Conservation (phyloP, 139 green algal species). For the Ettlia oleoabundans region DNA sequence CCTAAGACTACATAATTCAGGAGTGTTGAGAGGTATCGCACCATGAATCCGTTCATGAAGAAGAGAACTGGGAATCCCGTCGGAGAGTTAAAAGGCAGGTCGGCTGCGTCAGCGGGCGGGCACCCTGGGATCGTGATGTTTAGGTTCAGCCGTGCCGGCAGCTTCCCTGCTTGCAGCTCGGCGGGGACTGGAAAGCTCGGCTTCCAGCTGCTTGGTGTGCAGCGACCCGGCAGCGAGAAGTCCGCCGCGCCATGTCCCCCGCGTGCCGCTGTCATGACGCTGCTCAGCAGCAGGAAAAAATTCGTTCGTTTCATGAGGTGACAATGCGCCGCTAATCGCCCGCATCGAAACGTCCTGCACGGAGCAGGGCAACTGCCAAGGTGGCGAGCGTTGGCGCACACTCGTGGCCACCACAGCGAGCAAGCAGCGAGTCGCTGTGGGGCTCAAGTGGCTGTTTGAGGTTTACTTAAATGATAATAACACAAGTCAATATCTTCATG, state of each 20-base stretch:
- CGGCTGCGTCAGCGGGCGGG: neutral
- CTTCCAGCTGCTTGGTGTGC: neutral
- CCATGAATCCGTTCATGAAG: constrained; percentile 45
- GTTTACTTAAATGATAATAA: no score
- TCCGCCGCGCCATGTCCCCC: neutral
- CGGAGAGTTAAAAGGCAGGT: neutral
- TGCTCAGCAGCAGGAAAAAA: neutral
- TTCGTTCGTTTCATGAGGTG: no score
- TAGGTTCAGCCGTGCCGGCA: neutral
- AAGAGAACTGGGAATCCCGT: constrained; percentile 34
- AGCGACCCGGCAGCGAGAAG: constrained; percentile 1
- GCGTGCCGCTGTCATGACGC: neutral
- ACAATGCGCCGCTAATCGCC: no score
- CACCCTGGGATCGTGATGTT: neutral
- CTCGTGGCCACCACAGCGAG: no score
- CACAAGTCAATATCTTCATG: no score
- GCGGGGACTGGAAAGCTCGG: neutral
- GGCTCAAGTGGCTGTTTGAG: no score
- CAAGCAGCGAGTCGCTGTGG: no score
- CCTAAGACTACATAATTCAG: neutral
- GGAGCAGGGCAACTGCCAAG: no score
- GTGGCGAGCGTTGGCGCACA: no score
- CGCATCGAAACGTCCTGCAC: no score
- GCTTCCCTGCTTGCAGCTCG: neutral
- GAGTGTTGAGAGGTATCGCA: no score